phyloP scores from a whole-genome alignment of 2,329 filamentous ascomycete species.

The Pseudocercospora ulei region DNA sequence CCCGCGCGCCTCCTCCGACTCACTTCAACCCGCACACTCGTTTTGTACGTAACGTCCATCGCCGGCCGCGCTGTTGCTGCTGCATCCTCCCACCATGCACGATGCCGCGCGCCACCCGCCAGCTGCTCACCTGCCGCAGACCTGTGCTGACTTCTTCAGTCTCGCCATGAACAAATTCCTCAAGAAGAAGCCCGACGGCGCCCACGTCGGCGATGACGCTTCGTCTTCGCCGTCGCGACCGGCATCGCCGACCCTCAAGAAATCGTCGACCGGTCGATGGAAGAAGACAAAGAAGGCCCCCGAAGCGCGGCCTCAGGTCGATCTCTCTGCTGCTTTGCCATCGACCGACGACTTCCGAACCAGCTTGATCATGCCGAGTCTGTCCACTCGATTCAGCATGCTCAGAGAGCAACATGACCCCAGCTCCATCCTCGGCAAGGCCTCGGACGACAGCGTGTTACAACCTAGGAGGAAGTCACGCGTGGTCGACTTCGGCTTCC shows the following conservation, averaged over 20 bases:
- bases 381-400: conserved; percentile 96
- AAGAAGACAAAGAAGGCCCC: conserved; percentile 44
- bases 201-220: conserved; percentile 25
- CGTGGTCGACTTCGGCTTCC: conserved; percentile 60
- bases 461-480: conserved; percentile 72
- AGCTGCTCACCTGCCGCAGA: conserved; percentile 1
- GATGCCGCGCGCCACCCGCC: conserved; percentile 9
- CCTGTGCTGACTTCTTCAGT: conserved; percentile 22
- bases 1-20: conserved; percentile 2
- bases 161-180: conserved; percentile 65
- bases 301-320: conserved; percentile 53
- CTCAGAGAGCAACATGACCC: conserved; percentile 89
- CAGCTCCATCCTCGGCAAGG: conserved; percentile 78
- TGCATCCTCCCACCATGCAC: conserved; percentile 5
- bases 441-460: conserved; percentile 87
- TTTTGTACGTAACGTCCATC: conserved; percentile 14
- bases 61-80: conserved; percentile 2
- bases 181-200: conserved; percentile 60
- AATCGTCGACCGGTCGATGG: conserved; percentile 31
- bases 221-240: conserved; percentile 17
- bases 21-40: conserved; percentile 14
- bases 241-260: conserved; percentile 28
- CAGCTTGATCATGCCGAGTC: conserved; percentile 86
- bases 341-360: conserved; percentile 85
- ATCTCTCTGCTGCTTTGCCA: conserved; percentile 65